Evolutionary conservation across 192 early-diverging fungal species (phyloP).

Genomic region (Coemansia sp.): DNA sequence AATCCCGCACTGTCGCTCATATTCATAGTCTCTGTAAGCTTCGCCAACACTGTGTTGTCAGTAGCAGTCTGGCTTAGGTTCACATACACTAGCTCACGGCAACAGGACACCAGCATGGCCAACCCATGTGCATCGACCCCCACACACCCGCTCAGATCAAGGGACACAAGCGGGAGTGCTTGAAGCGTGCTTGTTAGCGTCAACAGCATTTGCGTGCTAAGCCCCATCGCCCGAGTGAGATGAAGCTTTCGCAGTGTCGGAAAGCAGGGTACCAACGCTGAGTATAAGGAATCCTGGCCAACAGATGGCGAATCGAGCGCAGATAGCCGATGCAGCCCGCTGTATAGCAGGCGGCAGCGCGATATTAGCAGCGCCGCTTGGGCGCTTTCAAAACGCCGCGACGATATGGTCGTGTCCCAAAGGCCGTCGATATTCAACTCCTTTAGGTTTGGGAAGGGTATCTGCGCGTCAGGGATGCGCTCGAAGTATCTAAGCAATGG

Average conservation of each 20-base stretch:
- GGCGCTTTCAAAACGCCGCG: constrained; percentile 20
- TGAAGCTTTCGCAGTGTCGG: constrained; percentile 25
- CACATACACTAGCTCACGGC: constrained; percentile 27
- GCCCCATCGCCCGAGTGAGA: constrained; percentile 14
- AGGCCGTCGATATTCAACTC: constrained; percentile 41
- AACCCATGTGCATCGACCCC: constrained; percentile 17
- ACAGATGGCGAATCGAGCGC: constrained; percentile 21
- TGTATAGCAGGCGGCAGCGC: constrained; percentile 11
- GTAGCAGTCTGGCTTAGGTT: constrained; percentile 34
- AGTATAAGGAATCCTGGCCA: background rate
- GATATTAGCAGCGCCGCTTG: constrained; percentile 1
- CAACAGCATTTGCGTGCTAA: constrained; percentile 11
- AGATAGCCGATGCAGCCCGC: constrained; percentile 20
- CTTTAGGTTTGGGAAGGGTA: constrained; percentile 25
- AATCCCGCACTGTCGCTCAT: constrained; percentile 5
- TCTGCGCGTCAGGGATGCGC: constrained; percentile 10
- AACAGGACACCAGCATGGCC: constrained; percentile 14
- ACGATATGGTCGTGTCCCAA: constrained; percentile 18
- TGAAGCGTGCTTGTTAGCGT: background rate
- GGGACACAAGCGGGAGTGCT: constrained; percentile 18
- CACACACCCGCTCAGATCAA: constrained; percentile 41
- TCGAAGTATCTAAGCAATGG: constrained; percentile 26
- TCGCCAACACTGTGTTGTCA: constrained; percentile 26
- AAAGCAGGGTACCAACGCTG: constrained; percentile 12
- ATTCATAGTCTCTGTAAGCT: constrained; percentile 13